Percentiles rank a stretch among this genome's conserved stretches.
Conservation (phyloP, 148 eudicot genomes). For the Fagopyrum esculentum region DNA sequence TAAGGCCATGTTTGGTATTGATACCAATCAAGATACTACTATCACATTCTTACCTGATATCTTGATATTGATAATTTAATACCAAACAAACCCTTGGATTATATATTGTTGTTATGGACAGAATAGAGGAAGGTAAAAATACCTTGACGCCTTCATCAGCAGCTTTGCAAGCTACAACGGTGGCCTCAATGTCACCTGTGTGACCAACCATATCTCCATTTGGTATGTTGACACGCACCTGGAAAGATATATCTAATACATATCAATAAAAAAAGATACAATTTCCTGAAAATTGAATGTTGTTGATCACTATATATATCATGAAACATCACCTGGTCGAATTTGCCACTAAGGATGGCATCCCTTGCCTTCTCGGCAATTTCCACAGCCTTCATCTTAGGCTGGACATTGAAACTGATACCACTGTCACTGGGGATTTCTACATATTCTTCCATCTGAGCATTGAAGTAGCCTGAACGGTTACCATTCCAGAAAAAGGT, state of each 20-base stretch:
- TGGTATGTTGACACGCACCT: slow-evolving; percentile 96
- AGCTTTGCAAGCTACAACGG: slow-evolving; percentile 80
- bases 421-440: slow-evolving; percentile 92
- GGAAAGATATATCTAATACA: background rate
- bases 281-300: background rate
- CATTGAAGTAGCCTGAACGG: slow-evolving; percentile 78
- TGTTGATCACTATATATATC: background rate
- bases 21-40: background rate
- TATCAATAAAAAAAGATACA: background rate
- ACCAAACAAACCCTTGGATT: no score
- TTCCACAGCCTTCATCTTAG: slow-evolving; percentile 89
- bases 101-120: no score
- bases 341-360: slow-evolving; percentile 80
- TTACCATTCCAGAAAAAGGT: slow-evolving; percentile 97
- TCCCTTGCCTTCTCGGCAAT: slow-evolving; percentile 89
- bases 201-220: slow-evolving; percentile 96
- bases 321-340: slow-evolving; percentile 52
- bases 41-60: no score
- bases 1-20: background rate
- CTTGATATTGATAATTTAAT: no score
- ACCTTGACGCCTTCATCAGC: slow-evolving; percentile 98
- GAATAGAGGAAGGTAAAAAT: slow-evolving; percentile 3
- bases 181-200: slow-evolving; percentile 87
- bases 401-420: slow-evolving; percentile 74
- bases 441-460: slow-evolving; percentile 92